Base-by-base conservation (phyloP, 768 basidiomycete genomes). In the Trametopsis cervina region DNA sequence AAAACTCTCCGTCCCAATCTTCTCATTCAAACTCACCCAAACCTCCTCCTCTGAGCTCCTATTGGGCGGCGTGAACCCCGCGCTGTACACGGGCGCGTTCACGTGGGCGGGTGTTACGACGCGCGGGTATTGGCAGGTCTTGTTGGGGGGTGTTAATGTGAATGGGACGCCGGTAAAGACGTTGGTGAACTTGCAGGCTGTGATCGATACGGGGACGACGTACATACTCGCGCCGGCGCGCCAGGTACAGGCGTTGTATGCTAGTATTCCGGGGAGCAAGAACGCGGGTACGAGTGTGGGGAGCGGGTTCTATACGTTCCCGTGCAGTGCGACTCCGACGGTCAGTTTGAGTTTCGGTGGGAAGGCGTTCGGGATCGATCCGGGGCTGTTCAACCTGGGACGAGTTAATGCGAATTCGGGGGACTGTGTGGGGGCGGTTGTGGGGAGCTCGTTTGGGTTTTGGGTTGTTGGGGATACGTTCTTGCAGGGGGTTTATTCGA, bases 401-500 rank as follows among this genome's bases (percentile, higher is more conserved):
- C 57, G 54, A 2, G 50, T 63, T 42, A 57, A 54, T 4, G 21
- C 41, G 2, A 64, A 64, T 43, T 64, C 64, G 10, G 52, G 53
- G 2, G 52, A 67, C 26, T 74, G 72, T 44, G 47, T 73, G 9
- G 69, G 65, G 24, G 69, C 65, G 22, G 54, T 74, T 44, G 66
- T 53, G n/a, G 56, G 35, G 11, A 36, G 49, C 13, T 36, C 20
- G 26, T 23, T 24, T 20, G 56, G 51, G 22, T 61, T 58, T 13
- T 69, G 66, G 68, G 57, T 70, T 40, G 36, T 70, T 22, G 69
- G 69, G 4, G 67, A 67, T 25, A 56, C 61, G 10, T 74, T 78
- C 63, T 51, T 76, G 52, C 66, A 63, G 54, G 73, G 70, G 44
- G 71, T 74, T 22, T 78, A 74, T 52, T 64, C 72, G 6, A 61